Evolutionary conservation across 345 rosid genomes (phyloP).

Genomic region (Stellera chamaejasme): DNA sequence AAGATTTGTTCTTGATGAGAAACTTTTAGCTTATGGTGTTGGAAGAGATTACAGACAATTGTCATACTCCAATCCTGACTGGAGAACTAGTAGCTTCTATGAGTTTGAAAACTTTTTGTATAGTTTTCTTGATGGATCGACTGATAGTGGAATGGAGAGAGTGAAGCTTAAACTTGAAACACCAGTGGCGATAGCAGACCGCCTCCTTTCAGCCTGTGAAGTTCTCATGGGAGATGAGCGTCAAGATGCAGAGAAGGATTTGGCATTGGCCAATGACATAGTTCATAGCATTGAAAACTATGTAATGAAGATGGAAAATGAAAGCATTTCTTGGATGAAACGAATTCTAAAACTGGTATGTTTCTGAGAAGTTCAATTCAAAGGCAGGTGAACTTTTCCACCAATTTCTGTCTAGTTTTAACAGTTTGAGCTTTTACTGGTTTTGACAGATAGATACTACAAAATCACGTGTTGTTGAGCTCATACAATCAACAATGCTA

Average conservation of each 20-base stretch:
- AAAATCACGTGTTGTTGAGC: conserved; percentile 62
- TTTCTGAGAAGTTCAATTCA: conserved; percentile 9
- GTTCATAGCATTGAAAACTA: conserved; percentile 53
- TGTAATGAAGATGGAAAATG: conserved; percentile 53
- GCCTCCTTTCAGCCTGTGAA: conserved; percentile 62
- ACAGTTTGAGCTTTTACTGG: conserved; percentile 14
- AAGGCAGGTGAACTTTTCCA: conserved; percentile 13
- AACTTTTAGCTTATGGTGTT: conserved; percentile 43
- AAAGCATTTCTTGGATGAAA: conserved; percentile 77
- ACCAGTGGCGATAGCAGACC: conserved; percentile 75
- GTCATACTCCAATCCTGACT: conserved; percentile 32
- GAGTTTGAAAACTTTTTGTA: conserved; percentile 65
- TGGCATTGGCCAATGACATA: conserved; percentile 41
- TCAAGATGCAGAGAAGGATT: conserved; percentile 51
- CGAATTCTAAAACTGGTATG: conserved; percentile 57
- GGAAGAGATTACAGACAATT: conserved; percentile 30
- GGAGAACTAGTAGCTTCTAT: conserved; percentile 48
- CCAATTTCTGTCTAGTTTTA: conserved; percentile 9
- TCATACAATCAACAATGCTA: conserved; percentile 64
- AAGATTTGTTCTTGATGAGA: conserved; percentile 74
- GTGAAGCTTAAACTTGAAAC: conserved; percentile 92
- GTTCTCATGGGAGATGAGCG: conserved; percentile 49
- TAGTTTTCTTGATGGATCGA: conserved; percentile 80
- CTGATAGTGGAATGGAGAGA: conserved; percentile 71
- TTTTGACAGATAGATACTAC: conserved; percentile 59